Percentiles rank a stretch among this genome's conserved stretches.
These are phyloP conservation scores for Phaeolepiota aurea DNA, from an alignment of 768 basidiomycete genomes.

Conservation along the genomic window DNA sequence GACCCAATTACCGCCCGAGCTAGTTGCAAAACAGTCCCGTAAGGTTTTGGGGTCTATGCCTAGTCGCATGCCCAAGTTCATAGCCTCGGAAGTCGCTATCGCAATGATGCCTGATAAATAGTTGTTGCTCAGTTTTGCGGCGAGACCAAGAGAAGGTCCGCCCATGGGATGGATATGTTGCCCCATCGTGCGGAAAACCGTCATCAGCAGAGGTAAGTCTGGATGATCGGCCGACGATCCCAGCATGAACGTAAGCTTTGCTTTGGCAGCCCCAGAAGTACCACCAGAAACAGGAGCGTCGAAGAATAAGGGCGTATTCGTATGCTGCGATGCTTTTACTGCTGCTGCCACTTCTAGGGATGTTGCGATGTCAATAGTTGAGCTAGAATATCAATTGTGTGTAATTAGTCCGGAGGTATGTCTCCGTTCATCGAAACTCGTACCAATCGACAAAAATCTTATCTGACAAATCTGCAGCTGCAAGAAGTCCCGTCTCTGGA, in stretches of 20 bases:
- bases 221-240: conserved; percentile 24
- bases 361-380: conserved; percentile 32
- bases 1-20: conserved; percentile 32
- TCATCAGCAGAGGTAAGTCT: conserved; percentile 20
- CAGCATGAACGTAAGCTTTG: conserved; percentile 31
- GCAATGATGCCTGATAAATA: conserved; percentile 33
- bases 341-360: conserved; percentile 23
- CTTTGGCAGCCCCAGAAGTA: conserved; percentile 28
- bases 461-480: conserved; percentile 21
- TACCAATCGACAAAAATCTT: conserved; percentile 37
- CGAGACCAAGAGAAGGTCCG: conserved; percentile 30
- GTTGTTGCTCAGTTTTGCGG: conserved; percentile 36
- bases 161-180: conserved; percentile 26
- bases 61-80: conserved; percentile 36
- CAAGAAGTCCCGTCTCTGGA: conserved; percentile 22
- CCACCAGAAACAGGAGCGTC: conserved; percentile 37
- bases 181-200: conserved; percentile 26
- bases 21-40: conserved; percentile 27
- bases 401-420: too few relatives aligned
- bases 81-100: conserved; percentile 32
- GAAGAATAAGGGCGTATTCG: conserved; percentile 18
- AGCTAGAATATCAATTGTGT: too few relatives aligned
- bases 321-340: conserved; percentile 10
- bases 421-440: conserved; percentile 1
- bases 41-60: conserved; percentile 30